Percentiles rank a stretch among this genome's conserved stretches.
Conservation (phyloP, 345 rosid species). For the Mallotus nudiflorus region DNA sequence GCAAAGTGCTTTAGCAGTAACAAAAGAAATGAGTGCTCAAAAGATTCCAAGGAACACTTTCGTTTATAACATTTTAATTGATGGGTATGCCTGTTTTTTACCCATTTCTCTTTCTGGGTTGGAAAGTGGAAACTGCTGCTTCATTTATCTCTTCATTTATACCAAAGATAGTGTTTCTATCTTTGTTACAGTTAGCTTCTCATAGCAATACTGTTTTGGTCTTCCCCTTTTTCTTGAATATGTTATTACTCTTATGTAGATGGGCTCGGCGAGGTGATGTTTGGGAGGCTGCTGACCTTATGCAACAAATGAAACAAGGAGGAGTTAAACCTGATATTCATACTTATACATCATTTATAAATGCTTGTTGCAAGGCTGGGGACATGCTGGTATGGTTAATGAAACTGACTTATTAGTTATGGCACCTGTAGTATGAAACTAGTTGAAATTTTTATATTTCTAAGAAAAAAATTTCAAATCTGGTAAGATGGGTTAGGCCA, state of each 20-base stretch:
- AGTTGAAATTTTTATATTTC: background rate
- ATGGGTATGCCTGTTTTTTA: conserved; percentile 53
- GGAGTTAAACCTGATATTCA: conserved; percentile 88
- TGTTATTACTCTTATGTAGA: conserved; percentile 33
- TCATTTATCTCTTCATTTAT: background rate
- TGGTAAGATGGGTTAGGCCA: too few relatives aligned
- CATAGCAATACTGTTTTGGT: background rate
- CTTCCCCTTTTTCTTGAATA: background rate
- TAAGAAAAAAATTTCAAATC: too few relatives aligned
- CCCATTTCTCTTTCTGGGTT: too few relatives aligned
- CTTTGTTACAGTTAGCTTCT: background rate
- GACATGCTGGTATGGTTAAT: conserved; percentile 80
- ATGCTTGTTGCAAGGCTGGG: conserved; percentile 95
- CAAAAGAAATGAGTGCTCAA: conserved; percentile 82
- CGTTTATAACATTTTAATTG: conserved; percentile 84
- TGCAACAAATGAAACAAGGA: conserved; percentile 89
- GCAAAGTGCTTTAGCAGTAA: conserved; percentile 98
- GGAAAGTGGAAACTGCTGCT: background rate
- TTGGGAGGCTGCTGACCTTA: conserved; percentile 96
- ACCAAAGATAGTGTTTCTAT: background rate
- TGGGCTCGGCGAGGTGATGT: conserved; percentile 99
- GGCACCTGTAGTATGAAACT: background rate
- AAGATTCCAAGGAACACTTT: conserved; percentile 78
- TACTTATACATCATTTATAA: conserved; percentile 89
- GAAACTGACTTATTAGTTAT: too few relatives aligned